Percentiles rank a stretch among this genome's conserved stretches.
Conservation (phyloP, 768 basidiomycete genomes). For the Agaricus blazei region DNA sequence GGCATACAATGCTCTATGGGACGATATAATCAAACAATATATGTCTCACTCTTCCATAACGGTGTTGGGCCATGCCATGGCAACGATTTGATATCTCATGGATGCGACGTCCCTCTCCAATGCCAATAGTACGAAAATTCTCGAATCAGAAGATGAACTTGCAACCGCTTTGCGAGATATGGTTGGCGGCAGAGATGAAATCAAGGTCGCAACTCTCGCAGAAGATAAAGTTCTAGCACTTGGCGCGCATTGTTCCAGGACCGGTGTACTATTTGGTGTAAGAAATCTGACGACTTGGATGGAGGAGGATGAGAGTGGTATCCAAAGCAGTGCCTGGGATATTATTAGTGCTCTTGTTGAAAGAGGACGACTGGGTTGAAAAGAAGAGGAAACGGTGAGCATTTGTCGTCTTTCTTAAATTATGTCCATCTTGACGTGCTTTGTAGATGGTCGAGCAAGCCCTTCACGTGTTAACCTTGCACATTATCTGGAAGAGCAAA, state of each 20-base stretch:
- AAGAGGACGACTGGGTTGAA: conserved; percentile 83
- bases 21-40: conserved; percentile 90
- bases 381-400: conserved; percentile 82
- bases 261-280: conserved; percentile 60
- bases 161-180: conserved; percentile 73
- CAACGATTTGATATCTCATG: conserved; percentile 68
- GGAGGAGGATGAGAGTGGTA: conserved; percentile 88
- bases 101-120: conserved; percentile 72
- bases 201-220: conserved; percentile 74
- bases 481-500: conserved; percentile 82
- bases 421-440: conserved; percentile 3
- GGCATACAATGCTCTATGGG: conserved; percentile 89
- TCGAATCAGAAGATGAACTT: conserved; percentile 84
- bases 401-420: neutral
- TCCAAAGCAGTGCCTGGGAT: conserved; percentile 87
- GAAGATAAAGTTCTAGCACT: conserved; percentile 82
- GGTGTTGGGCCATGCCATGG: conserved; percentile 70
- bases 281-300: conserved; percentile 76
- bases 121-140: conserved; percentile 79
- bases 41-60: conserved; percentile 75
- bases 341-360: conserved; percentile 81
- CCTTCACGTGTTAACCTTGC: conserved; percentile 69
- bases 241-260: conserved; percentile 63
- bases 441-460: conserved; percentile 82
- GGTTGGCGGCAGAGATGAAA: conserved; percentile 77